Base-by-base conservation (phyloP, 2,329 filamentous ascomycete genomes). In the Pseudogymnoascus sp. region DNA sequence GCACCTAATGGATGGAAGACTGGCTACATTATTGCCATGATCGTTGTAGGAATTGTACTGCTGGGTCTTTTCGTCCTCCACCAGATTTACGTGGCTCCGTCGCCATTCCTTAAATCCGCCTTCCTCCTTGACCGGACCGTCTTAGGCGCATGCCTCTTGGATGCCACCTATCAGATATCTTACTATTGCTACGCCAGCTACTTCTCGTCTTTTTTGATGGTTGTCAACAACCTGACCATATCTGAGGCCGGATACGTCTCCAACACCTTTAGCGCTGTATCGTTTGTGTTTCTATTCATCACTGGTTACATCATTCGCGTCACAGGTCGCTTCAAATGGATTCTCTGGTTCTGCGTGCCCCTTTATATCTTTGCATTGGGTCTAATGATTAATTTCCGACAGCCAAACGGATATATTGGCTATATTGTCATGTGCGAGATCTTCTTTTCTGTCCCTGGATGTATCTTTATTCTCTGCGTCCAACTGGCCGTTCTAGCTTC, bases 401-500 rank as follows among this genome's bases (percentile, higher is more conserved):
- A 76, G 61, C 78, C 80, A 59, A 76, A 79, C 59, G 75, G 73
- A 59, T 76, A 78, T 31, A 73, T 82, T 15, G 72, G 78, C 1
- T 79, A 80, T 69, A 74, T 85, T 31, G 71, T 85, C 69, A 79
- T 82, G 70, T 81, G 80, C 45, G 82, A 86, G 69, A 75, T 85
- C 42, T 75, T 85, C 60, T 78, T 86, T 63, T 79, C 82, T 6
- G 76, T 81, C 42, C 33, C 48, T 21, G 48, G 48, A 5, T 80
- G 78, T 4, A 81, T 81, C 8, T 81, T 82, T 7, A 76, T 81
- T 64, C 79, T 85, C 55, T 77, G 77, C 58, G 77, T 82, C 35
- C 81, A 87, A 69, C 76, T 87, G 64, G 82, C 80, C 10, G 77
- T 80, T 61, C 81, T 85, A 72, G 79, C 82, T 0, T 81, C 79